phyloP scores from a whole-genome alignment of 2,329 filamentous ascomycete species.

The Aspergillus sp. region DNA sequence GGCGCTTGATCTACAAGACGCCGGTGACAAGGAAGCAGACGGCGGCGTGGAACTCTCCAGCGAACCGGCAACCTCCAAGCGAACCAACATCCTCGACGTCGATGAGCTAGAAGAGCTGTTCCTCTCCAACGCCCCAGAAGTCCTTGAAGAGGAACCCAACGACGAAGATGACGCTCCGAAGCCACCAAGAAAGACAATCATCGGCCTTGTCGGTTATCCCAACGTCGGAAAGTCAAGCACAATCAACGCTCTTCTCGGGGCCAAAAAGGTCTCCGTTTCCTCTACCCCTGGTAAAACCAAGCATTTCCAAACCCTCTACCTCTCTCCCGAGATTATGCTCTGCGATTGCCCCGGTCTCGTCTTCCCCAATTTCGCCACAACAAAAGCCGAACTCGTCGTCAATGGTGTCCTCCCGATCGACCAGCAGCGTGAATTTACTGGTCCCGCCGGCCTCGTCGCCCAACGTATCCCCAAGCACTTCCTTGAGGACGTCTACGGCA shows the following conservation, averaged over 20 bases:
- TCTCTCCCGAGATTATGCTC: conserved; percentile 84
- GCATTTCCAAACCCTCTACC: conserved; percentile 97
- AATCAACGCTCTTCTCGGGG: conserved; percentile 97
- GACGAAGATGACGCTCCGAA: conserved; percentile 47
- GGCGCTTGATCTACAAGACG: conserved; percentile 29
- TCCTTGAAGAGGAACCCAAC: conserved; percentile 35
- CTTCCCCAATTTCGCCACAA: conserved; percentile 96
- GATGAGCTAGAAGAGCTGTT: conserved; percentile 92
- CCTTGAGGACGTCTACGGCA: conserved; percentile 90
- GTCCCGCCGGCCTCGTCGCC: conserved; percentile 81
- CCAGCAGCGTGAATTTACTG: conserved; percentile 89
- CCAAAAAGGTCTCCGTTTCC: conserved; percentile 98
- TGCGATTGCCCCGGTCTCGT: conserved; percentile 99
- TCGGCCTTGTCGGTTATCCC: conserved; percentile 95
- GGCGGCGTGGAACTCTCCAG: conserved; percentile 29
- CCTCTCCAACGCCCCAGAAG: conserved; percentile 70
- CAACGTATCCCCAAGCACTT: conserved; percentile 85
- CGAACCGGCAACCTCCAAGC: conserved; percentile 41
- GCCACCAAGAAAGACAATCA: conserved; percentile 71
- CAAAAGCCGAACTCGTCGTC: conserved; percentile 94
- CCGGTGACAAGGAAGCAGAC: conserved; percentile 34
- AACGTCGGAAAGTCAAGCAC: conserved; percentile 99
- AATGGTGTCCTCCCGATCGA: conserved; percentile 96
- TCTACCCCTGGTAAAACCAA: conserved; percentile 98
- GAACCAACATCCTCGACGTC: conserved; percentile 82